Base-by-base conservation (phyloP, 2,329 filamentous ascomycete species). In the Aspergillus spinulosporus region DNA sequence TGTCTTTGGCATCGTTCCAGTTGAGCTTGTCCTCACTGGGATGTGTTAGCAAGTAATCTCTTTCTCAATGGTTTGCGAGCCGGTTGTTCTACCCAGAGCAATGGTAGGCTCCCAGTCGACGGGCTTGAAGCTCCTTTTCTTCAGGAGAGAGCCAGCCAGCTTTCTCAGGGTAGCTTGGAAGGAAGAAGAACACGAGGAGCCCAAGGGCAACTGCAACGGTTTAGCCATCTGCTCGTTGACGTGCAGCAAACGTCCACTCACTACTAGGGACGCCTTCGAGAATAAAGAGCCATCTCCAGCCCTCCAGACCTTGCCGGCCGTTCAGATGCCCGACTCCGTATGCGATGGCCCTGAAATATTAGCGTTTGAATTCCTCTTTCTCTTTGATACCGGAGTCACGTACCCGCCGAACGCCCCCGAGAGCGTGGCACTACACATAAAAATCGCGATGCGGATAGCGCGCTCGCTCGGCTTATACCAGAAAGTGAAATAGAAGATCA, bases 391-490 rank as follows among this genome's bases (percentile, higher is more conserved):
- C 3, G 4, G 21, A 7, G n/a, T 5, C 3, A n/a, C 36, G 12
- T 48, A 43, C 50, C 52, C 52, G 6, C 56, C 52, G 15, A 58
- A 56, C n/a, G 49, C 49, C 4, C 40, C 40, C 1, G 49, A 44
- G 9, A 52, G 49, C 1, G 49, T 45, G 11, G 52, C 52, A 29
- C 52, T 55, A 7, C 52, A 56, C 8, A 58, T 15, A 2, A 64
- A 52, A 14, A 60, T 45, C 1, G 60, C 59, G 40, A 64, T 51
- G 4, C 54, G 28, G 42, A 68, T 58, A 15, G 73, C 72, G 11
- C 69, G 62, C 44, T 76, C 73, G 15, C 55, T 64, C 6, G 71
- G 66, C 0, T 65, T 64, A 51, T 75, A 76, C 65, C 72, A 75
- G 54, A 73, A 61, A 1, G 66, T 70, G 11, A 75, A 62, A 37